Conservation (phyloP, 2,329 filamentous ascomycete genomes). For the Talaromyces sp. region DNA sequence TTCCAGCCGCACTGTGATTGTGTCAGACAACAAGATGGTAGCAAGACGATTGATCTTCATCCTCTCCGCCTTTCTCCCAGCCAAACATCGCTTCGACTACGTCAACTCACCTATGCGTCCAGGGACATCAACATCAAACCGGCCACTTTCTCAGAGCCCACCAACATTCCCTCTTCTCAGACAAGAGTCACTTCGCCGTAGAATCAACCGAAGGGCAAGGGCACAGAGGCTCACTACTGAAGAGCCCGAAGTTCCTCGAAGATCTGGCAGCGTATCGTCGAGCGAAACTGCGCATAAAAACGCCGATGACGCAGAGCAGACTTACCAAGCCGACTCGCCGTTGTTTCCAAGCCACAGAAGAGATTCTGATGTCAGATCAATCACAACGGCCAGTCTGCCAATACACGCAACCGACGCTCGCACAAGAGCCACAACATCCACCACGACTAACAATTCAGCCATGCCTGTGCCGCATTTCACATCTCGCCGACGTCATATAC, state of each 20-base stretch:
- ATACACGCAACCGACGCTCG: slow-evolving; percentile 43
- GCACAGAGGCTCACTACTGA: slow-evolving; percentile 40
- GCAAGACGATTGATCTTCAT: slow-evolving; percentile 56
- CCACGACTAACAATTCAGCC: slow-evolving; percentile 47
- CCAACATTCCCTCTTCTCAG: slow-evolving; percentile 47
- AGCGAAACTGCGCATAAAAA: slow-evolving; percentile 35
- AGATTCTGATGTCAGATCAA: slow-evolving; percentile 41
- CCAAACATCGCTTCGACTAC: slow-evolving; percentile 38
- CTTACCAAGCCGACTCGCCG: slow-evolving; percentile 11
- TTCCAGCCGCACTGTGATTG: slow-evolving; percentile 52
- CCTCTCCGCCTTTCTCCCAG: slow-evolving; percentile 54
- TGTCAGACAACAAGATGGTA: slow-evolving; percentile 56
- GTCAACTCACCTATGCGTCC: slow-evolving; percentile 36
- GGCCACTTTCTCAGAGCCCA: slow-evolving; percentile 51
- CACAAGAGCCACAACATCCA: slow-evolving; percentile 48
- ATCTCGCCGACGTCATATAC: slow-evolving; percentile 33
- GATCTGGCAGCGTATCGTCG: slow-evolving; percentile 43
- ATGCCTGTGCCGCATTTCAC: slow-evolving; percentile 52
- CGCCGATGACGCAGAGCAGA: slow-evolving; percentile 28
- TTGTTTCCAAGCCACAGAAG: slow-evolving; percentile 27
- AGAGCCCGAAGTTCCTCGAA: slow-evolving; percentile 28
- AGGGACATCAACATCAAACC: slow-evolving; percentile 42
- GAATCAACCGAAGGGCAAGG: slow-evolving; percentile 49
- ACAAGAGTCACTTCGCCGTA: slow-evolving; percentile 50
- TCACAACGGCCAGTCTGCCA: slow-evolving; percentile 38